These are phyloP conservation scores for Albophoma yamanashiensis DNA, from an alignment of 2,329 filamentous ascomycete species.

Conservation along the genomic window DNA sequence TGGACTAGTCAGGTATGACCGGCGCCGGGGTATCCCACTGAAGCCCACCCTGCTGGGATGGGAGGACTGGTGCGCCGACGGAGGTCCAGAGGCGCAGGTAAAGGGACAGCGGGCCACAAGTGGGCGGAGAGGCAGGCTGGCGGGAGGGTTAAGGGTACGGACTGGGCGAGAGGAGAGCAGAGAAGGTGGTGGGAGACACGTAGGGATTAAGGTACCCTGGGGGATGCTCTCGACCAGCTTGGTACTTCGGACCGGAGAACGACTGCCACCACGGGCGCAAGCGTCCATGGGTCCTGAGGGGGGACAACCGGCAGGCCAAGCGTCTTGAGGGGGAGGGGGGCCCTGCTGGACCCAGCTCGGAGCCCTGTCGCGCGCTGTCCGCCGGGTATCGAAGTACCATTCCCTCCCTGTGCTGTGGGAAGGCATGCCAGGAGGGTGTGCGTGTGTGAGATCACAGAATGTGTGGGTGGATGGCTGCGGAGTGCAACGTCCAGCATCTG, in stretches of 20 bases:
- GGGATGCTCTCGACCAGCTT: neutral
- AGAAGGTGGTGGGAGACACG: neutral
- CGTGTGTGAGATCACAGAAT: neutral
- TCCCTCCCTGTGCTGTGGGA: neutral
- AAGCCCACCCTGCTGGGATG: constrained; percentile 1
- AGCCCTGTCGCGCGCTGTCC: neutral
- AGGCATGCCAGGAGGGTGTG: neutral
- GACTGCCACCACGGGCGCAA: neutral
- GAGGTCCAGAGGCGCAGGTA: neutral
- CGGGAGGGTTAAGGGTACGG: neutral
- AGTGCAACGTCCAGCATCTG: neutral
- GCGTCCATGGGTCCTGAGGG: neutral
- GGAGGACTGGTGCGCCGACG: neutral
- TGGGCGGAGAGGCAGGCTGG: neutral
- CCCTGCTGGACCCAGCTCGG: neutral
- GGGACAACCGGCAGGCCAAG: neutral
- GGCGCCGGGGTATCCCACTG: constrained; percentile 2
- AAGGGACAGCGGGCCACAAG: neutral
- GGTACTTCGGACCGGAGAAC: neutral
- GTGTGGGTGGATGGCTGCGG: neutral
- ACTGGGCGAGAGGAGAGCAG: neutral
- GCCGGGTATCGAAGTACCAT: neutral
- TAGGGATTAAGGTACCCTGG: neutral
- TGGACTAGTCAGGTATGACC: neutral
- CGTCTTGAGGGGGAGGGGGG: neutral